Evolutionary conservation across 306 rosid species (phyloP), one percentile per base, ranked within the genome.

Genomic region (Trifolium dubium): DNA sequence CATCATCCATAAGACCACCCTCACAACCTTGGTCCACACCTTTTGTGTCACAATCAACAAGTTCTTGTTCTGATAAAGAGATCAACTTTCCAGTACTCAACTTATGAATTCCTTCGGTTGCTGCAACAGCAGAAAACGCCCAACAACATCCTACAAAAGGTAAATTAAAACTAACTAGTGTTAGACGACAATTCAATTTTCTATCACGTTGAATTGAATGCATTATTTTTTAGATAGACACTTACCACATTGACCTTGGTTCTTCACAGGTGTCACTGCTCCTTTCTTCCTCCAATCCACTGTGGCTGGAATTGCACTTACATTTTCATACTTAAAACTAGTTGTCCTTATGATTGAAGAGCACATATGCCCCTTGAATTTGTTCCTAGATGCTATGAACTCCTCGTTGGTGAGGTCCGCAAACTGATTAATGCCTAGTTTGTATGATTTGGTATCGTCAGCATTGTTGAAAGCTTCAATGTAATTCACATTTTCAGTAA

Each of bases 111-210:
- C 62, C 62, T 56, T 56, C 62, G 3, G 62, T 56, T 10, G 62
- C 62, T 0, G 62, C 62, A 56, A 56, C 62, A 10, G 62, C 62
- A 23, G 62, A 56, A 56, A 56, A 56, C 8, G 62, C 62, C 62
- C 62, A 56, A 56, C 62, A 56, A 56, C 62, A 56, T 23, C 79
- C 86, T 82, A 14, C 69, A 76, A 17, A 69, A 56, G 8, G 13
- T n/a, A 11, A 34, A 29, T 31, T 40, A 10, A 18, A 62, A 17
- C 5, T 17, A 17, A 5, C 11, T 1, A 6, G 5, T 17, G 69
- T 77, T 67, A 67, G 62, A 53, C 34, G 29, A 34, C 2, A 19
- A 15, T 32, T 17, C 10, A 44, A 8, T 10, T 40, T 12, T 29
- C 49, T 6, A 19, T 12, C 7, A 35, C 41, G 5, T 39, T 3